A percentile compares a stretch with the other conserved stretches of the same genome.
Evolutionary conservation across 495 filamentous ascomycete species (phyloP).

Genomic region (Aspergillus bertholletiae): DNA sequence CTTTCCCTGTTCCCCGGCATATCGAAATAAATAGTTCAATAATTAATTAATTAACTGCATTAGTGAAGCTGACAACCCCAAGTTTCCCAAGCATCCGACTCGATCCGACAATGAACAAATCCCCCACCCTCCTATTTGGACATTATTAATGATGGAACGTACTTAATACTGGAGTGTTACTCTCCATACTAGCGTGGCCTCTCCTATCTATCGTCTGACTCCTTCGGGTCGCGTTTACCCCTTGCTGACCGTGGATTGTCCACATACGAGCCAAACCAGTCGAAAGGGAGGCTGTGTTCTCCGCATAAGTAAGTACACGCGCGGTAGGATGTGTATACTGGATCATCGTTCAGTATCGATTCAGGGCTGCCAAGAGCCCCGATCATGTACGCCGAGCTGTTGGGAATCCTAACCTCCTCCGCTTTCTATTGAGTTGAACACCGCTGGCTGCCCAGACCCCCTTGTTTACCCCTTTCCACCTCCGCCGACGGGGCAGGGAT

Average conservation of each 20-base stretch:
- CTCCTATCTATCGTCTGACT: not conserved
- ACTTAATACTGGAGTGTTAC: not conserved
- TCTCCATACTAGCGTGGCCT: too few species aligned
- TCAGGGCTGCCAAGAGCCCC: slow-evolving; percentile 1
- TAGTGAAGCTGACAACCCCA: not conserved
- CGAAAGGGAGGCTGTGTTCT: not conserved
- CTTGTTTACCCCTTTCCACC: not conserved
- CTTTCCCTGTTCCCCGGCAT: not conserved
- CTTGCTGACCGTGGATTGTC: not conserved
- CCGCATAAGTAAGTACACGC: too few species aligned
- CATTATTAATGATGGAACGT: not conserved
- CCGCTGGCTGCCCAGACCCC: not conserved
- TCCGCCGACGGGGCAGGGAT: too few species aligned
- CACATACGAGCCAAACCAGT: not conserved
- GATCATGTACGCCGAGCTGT: not conserved
- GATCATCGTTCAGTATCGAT: not conserved
- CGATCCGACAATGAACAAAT: too few species aligned
- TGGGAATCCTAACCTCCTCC: not conserved
- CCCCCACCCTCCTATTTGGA: too few species aligned
- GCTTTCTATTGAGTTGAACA: slow-evolving; percentile 2
- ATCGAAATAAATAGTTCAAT: too few species aligned
- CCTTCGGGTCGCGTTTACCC: not conserved
- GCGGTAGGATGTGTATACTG: too few species aligned
- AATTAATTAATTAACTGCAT: too few species aligned
- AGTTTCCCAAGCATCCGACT: not conserved